Percentiles rank a stretch among this genome's conserved stretches.
Evolutionary conservation across 2,329 filamentous ascomycete species (phyloP).

Genomic region (Cercospora sesami): DNA sequence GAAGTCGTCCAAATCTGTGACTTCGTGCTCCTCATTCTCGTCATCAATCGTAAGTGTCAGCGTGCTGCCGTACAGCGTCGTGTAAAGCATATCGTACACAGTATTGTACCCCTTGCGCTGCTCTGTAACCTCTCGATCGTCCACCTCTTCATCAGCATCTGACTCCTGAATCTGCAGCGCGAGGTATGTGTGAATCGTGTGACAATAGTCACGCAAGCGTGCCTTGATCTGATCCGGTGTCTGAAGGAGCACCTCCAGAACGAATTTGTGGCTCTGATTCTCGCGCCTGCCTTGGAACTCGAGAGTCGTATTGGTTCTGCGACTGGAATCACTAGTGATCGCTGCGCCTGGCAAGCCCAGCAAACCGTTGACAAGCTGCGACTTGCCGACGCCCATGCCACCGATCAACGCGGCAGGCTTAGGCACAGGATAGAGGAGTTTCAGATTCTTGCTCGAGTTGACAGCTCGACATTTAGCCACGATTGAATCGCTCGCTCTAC

Average conservation of each 20-base stretch:
- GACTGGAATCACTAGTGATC: not conserved
- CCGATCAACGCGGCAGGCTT: constrained; percentile 1
- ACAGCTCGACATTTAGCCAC: not conserved
- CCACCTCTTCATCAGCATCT: not conserved
- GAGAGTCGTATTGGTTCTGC: constrained; percentile 16
- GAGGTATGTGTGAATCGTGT: not conserved
- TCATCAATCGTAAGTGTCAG: too few relatives aligned
- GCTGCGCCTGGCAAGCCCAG: constrained; percentile 1
- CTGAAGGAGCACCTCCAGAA: not conserved
- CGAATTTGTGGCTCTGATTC: constrained; percentile 1
- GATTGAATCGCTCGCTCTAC: not conserved
- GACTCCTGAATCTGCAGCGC: not conserved
- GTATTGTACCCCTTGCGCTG: too few relatives aligned
- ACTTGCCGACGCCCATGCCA: constrained; percentile 12
- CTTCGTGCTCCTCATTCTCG: too few relatives aligned
- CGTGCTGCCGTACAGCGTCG: too few relatives aligned
- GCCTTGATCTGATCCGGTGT: not conserved
- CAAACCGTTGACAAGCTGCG: constrained; percentile 3
- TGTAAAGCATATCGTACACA: too few relatives aligned
- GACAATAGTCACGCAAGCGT: not conserved
- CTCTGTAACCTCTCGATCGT: not conserved
- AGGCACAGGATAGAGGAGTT: not conserved
- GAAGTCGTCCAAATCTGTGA: too few relatives aligned
- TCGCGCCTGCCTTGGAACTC: constrained; percentile 5
- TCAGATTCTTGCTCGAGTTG: not conserved